These are phyloP conservation scores for Fusarium brachygibbosum DNA, from an alignment of 2,329 filamentous ascomycete species.

Conservation along the genomic window DNA sequence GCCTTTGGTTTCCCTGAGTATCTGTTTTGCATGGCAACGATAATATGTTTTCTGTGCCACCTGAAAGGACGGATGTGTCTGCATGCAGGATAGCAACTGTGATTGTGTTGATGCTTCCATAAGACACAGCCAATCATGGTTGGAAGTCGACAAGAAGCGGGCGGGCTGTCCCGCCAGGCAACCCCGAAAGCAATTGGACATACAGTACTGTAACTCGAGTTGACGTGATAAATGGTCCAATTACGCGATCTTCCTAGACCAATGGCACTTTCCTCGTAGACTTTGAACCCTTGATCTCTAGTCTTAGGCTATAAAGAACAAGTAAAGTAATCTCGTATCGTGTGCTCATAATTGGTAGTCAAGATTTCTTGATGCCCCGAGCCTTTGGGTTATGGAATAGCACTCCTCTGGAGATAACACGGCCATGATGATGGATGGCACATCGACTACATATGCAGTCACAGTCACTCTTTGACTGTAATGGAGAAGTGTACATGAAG, in stretches of 20 bases:
- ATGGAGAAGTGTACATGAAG: background rate
- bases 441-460: background rate
- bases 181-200: background rate
- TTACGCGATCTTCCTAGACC: background rate
- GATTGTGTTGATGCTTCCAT: background rate
- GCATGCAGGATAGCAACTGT: background rate
- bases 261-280: background rate
- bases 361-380: background rate
- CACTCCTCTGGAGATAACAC: conserved; percentile 21
- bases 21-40: background rate
- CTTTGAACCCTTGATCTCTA: background rate
- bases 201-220: background rate
- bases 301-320: background rate
- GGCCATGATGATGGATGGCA: conserved; percentile 1
- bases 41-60: background rate
- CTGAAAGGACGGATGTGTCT: background rate
- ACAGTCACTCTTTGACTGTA: background rate
- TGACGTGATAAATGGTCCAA: background rate
- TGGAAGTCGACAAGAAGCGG: background rate
- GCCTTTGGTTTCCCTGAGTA: background rate
- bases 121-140: background rate
- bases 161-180: background rate
- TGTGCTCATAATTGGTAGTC: background rate
- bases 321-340: background rate
- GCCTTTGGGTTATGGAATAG: background rate